A percentile compares a stretch with the other conserved stretches of the same genome.
Conservation (phyloP, 2,329 filamentous ascomycete species). For the Pestalotiopsis sp. region DNA sequence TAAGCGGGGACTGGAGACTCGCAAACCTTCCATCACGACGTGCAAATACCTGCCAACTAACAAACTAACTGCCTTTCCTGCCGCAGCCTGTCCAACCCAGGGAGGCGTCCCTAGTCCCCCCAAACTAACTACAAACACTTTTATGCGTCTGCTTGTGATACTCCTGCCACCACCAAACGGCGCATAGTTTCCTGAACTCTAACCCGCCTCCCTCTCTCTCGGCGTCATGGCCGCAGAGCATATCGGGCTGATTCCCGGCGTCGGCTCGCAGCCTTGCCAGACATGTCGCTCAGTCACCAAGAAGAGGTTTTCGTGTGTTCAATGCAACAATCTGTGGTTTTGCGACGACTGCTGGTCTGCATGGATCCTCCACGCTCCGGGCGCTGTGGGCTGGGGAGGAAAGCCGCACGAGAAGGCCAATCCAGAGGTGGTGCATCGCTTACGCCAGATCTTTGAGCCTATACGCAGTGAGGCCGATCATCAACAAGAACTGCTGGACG, state of each 20-base stretch:
- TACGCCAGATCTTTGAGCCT: slow-evolving; percentile 11
- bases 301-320: slow-evolving; percentile 31
- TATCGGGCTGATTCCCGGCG: slow-evolving; percentile 5
- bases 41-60: not conserved
- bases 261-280: slow-evolving; percentile 27
- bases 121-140: not conserved
- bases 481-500: slow-evolving; percentile 1
- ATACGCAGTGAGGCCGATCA: slow-evolving; percentile 5
- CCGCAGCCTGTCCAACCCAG: not conserved
- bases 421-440: slow-evolving; percentile 11
- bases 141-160: not conserved
- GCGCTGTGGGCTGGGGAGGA: slow-evolving; percentile 32
- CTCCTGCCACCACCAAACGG: not conserved
- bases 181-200: not conserved
- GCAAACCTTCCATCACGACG: not conserved
- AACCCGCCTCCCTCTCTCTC: not conserved
- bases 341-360: slow-evolving; percentile 32
- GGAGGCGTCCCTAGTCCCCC: not conserved
- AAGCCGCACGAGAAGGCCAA: slow-evolving; percentile 14
- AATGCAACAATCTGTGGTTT: slow-evolving; percentile 34
- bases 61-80: not conserved
- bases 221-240: not conserved
- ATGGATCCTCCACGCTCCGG: slow-evolving; percentile 24
- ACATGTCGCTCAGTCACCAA: slow-evolving; percentile 28
- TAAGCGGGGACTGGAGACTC: slow-evolving; percentile 2